Conservation (phyloP, 768 basidiomycete species). For the Leccinum sublutescens region DNA sequence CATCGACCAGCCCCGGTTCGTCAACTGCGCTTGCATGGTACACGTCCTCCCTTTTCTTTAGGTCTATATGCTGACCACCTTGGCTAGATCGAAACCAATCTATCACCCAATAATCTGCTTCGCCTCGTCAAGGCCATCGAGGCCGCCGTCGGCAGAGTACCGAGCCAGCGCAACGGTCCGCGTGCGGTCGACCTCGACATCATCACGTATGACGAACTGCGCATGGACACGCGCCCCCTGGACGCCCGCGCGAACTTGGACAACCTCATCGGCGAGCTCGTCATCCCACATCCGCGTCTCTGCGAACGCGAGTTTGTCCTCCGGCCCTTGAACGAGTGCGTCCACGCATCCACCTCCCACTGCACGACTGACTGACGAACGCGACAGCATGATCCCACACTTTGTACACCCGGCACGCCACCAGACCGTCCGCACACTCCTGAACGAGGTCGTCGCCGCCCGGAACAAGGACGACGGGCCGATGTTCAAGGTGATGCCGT, state of each 20-base stretch:
- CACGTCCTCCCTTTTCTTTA: not conserved
- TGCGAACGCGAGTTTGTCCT: conserved; percentile 91
- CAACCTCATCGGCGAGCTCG: conserved; percentile 63
- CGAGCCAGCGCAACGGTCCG: conserved; percentile 81
- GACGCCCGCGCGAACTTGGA: conserved; percentile 46
- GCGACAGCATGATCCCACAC: conserved; percentile 72
- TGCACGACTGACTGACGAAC: not conserved
- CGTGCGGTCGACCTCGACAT: conserved; percentile 90
- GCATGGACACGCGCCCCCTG: conserved; percentile 56
- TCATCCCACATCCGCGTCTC: conserved; percentile 82
- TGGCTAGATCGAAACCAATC: conserved; percentile 67
- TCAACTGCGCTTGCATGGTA: conserved; percentile 91
- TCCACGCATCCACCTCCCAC: not conserved
- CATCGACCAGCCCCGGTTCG: conserved; percentile 81
- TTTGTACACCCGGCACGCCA: conserved; percentile 61
- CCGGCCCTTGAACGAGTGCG: conserved; percentile 82
- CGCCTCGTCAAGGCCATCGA: conserved; percentile 73
- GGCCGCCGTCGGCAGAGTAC: conserved; percentile 67
- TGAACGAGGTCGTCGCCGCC: conserved; percentile 39
- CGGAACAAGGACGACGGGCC: conserved; percentile 36
- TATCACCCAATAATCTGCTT: conserved; percentile 60
- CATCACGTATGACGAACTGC: conserved; percentile 61
- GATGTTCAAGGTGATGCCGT: conserved; percentile 75
- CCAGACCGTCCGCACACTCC: conserved; percentile 45
- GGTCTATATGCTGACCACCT: not conserved